Evolutionary conservation across 139 green algal genomes (phyloP).

Genomic region (Micractinium sp.): DNA sequence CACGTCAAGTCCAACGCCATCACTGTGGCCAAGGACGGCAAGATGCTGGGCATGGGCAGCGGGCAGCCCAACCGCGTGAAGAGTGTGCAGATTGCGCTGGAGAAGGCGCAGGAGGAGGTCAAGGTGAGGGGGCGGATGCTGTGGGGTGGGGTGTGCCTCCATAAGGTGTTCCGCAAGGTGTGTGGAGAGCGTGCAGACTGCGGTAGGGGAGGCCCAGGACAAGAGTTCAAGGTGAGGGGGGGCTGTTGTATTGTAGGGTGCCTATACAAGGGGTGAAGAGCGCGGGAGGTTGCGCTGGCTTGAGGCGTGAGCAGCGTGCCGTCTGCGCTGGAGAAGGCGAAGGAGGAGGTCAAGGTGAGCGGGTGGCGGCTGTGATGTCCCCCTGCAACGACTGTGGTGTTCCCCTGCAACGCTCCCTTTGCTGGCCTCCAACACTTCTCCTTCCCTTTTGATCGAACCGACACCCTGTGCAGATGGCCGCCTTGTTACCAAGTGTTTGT

Average conservation of each 20-base stretch:
- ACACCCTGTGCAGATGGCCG: too few species aligned
- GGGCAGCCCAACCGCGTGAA: constrained; percentile 99
- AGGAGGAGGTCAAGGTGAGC: constrained; percentile 71
- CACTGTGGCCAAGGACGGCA: constrained; percentile 92
- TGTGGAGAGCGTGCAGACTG: constrained; percentile 93
- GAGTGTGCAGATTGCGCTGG: constrained; percentile 91
- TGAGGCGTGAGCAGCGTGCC: constrained; percentile 46
- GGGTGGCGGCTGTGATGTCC: background rate
- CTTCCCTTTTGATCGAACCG: too few species aligned
- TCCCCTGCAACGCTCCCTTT: too few species aligned
- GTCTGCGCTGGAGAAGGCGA: constrained; percentile 97
- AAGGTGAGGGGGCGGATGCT: constrained; percentile 59
- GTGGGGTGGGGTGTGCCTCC: too few species aligned
- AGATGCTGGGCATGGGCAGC: constrained; percentile 97
- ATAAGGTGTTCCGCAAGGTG: too few species aligned
- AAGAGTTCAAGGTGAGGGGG: too few species aligned
- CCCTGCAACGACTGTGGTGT: too few species aligned
- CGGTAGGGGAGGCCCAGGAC: constrained; percentile 93
- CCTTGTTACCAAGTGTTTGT: too few species aligned
- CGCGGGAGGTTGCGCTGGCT: background rate
- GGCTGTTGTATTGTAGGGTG: background rate
- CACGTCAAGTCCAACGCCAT: constrained; percentile 99
- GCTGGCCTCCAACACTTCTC: too few species aligned
- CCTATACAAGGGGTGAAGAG: background rate
- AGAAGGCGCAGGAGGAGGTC: constrained; percentile 92